These are phyloP conservation scores for Hansfordia pulvinata DNA, from an alignment of 2,329 filamentous ascomycete genomes.

Conservation along the genomic window DNA sequence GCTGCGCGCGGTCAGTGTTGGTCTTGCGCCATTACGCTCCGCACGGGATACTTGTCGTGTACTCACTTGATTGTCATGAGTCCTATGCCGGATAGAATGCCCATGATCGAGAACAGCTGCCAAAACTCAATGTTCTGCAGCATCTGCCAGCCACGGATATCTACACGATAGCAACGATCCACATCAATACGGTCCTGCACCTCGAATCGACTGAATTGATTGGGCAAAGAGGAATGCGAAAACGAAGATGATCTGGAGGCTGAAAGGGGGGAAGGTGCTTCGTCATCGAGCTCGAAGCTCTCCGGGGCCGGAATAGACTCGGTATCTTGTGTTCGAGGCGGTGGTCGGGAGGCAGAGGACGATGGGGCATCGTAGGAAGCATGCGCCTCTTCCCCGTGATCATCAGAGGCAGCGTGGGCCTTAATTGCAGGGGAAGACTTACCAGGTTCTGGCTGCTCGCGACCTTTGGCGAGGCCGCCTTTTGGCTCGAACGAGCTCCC, in stretches of 20 bases:
- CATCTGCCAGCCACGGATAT: constrained; percentile 76
- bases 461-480: constrained; percentile 22
- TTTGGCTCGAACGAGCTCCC: constrained; percentile 28
- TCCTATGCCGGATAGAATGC: constrained; percentile 80
- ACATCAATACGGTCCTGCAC: constrained; percentile 52
- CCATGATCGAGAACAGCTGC: constrained; percentile 80
- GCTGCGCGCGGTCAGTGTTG: constrained; percentile 27
- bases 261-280: constrained; percentile 73
- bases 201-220: too few relatives aligned
- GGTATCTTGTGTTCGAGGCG: too few relatives aligned
- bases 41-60: constrained; percentile 1
- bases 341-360: constrained; percentile 6
- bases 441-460: constrained; percentile 46
- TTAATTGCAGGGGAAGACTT: constrained; percentile 30
- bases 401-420: constrained; percentile 12
- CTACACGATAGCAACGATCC: constrained; percentile 67
- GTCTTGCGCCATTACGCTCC: background rate
- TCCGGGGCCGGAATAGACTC: constrained; percentile 4
- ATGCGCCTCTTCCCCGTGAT: constrained; percentile 9
- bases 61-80: constrained; percentile 98
- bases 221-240: constrained; percentile 34
- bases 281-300: constrained; percentile 37
- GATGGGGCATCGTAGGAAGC: constrained; percentile 6
- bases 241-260: constrained; percentile 34
- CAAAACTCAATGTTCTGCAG: constrained; percentile 69